Percentiles rank a stretch among this genome's conserved stretches.
Conservation (phyloP, 2,329 filamentous ascomycete genomes). For the Pleochaeta shiraiana region DNA sequence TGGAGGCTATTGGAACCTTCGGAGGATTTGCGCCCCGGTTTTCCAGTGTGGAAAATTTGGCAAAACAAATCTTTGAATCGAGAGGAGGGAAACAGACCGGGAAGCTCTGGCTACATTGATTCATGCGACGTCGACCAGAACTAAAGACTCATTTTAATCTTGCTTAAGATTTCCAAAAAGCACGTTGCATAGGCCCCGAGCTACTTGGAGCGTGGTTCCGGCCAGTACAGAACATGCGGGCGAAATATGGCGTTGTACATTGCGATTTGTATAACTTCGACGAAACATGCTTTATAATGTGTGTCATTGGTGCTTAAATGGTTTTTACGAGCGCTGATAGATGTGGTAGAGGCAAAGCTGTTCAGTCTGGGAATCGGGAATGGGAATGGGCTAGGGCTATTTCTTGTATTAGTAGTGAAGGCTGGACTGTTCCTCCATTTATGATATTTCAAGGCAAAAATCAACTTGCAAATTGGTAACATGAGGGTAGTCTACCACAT, state of each 20-base stretch:
- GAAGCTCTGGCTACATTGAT: conserved; percentile 7
- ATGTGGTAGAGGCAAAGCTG: no score
- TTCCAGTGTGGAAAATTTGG: no score
- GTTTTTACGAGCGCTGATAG: no score
- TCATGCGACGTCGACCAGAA: conserved; percentile 7
- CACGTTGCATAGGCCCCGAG: conserved; percentile 9
- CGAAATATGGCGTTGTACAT: conserved; percentile 10
- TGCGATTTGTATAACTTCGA: no score
- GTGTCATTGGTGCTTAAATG: no score
- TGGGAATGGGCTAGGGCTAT: conserved; percentile 15
- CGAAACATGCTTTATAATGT: no score
- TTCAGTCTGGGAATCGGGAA: conserved; percentile 10
- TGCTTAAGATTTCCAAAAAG: conserved; percentile 9
- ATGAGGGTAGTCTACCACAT: conserved; percentile 8
- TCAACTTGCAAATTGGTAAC: conserved; percentile 9
- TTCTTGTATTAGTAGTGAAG: conserved; percentile 10
- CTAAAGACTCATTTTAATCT: conserved; percentile 9
- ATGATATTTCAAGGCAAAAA: conserved; percentile 13
- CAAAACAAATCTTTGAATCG: no score
- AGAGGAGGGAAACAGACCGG: no score
- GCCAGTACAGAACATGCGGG: conserved; percentile 8
- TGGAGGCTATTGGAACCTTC: no score
- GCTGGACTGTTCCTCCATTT: conserved; percentile 12
- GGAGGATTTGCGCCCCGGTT: no score
- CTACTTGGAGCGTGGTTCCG: conserved; percentile 9